Conservation (phyloP, 208 protist genomes). For the Crithidia fasciculata region DNA sequence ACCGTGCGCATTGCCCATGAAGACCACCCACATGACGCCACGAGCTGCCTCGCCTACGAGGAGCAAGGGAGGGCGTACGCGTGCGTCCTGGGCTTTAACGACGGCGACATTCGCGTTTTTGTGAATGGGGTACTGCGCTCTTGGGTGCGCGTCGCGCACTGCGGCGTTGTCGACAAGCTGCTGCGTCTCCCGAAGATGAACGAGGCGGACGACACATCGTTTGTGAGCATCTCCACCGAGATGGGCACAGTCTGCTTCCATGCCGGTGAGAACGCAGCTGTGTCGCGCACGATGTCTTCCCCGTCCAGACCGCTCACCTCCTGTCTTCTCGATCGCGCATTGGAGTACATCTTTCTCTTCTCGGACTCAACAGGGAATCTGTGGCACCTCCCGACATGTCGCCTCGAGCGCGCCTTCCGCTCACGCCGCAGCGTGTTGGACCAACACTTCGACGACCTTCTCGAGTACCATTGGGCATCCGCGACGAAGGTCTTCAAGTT, state of each 20-base stretch:
- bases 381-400: constrained; percentile 82
- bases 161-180: constrained; percentile 42
- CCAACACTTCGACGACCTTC: constrained; percentile 26
- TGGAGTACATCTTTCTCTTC: constrained; percentile 64
- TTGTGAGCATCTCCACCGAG: constrained; percentile 63
- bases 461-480: constrained; percentile 39
- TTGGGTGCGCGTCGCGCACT: constrained; percentile 42
- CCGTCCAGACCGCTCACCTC: constrained; percentile 70
- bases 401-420: constrained; percentile 65
- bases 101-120: constrained; percentile 57
- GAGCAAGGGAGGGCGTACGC: constrained; percentile 4
- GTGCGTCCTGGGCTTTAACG: constrained; percentile 49
- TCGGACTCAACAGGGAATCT: constrained; percentile 62
- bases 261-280: constrained; percentile 43
- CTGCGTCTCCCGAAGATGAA: constrained; percentile 31
- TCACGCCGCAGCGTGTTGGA: constrained; percentile 6
- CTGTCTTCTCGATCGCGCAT: constrained; percentile 50
- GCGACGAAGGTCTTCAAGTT: constrained; percentile 26
- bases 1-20: constrained; percentile 34
- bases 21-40: constrained; percentile 38
- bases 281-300: constrained; percentile 57
- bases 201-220: constrained; percentile 46
- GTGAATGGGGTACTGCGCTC: constrained; percentile 19
- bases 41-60: constrained; percentile 46
- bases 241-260: constrained; percentile 77